Base-by-base conservation (phyloP, 2,329 filamentous ascomycete species). In the Pyrenophora seminiperda region DNA sequence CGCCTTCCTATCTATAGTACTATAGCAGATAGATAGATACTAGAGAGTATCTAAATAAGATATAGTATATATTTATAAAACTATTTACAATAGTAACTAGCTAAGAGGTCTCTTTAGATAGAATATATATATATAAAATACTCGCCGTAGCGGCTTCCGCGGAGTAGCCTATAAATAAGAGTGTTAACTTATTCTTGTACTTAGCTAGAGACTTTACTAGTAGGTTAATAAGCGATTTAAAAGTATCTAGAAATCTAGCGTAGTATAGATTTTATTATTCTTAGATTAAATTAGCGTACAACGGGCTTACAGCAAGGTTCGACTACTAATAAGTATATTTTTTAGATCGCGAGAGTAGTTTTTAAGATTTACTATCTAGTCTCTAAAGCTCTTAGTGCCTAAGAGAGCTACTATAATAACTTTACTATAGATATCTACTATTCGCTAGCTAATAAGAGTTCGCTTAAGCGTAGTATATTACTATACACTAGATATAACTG, bases 101-200 rank as follows among this genome's bases (percentile, higher is more conserved):
- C 30, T 2, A 19, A 15, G 41, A 43, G n/a, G 20, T 7, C 14
- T 18, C 32, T 34, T 33, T 17, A 3, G 41, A 34, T 34, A 20
- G 18, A 19, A 27, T 19, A 7, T 43, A 31, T 33, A 31, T n/a
- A 43, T 34, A 43, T 18, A 43, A 36, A 17, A 43, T 30, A 31
- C 41, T 43, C 20, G 41, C 41, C 7, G 17, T 33, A 31, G 41
- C 41, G 11, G 41, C 41, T 18, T 31, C 41, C 7, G 41, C 41
- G 11, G 41, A 43, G 32, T 43, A 31, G 7, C 41, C 41, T 22
- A 31, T 43, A 19, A 43, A 43, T n/a, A 43, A 34, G 7, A 43
- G 41, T n/a, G 41, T 43, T 22, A 22, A 33, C 9, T n/a, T 19
- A 7, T 43, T 22, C 41, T 27, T n/a, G 30, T 17, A 22, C 13